Evolutionary conservation across 805 yeast species (phyloP), one percentile per base, ranked within the genome.

Genomic region (Saturnispora gosingensis): DNA sequence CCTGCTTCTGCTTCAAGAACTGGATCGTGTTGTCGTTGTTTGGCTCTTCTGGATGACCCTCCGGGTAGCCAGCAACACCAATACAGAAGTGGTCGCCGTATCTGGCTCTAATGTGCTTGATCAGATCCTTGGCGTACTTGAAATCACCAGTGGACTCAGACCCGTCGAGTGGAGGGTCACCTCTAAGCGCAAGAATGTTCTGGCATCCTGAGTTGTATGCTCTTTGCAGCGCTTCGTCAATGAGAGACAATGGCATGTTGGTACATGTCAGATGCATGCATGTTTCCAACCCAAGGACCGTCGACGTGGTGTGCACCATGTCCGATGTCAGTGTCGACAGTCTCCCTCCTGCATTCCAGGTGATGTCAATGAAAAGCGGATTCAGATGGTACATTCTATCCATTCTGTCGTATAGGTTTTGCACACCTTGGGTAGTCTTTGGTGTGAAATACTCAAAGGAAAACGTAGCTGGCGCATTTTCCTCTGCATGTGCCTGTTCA

Each of bases 321-420:
- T 93, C 98, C 35, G 89, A 85, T 24, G 99, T 89, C 56, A 89
- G 71, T 43, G 81, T 80, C 5, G 95, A 82, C 47, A 85, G 69
- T 46, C 95, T 76, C 5, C 98, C 98, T 40, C 99, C 99, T 3
- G 99, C 99, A 63, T 91, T 91, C 99, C 99, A 93, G 1, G 99
- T 93, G 56, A 93, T 86, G 65, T 93, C 99, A 53, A 93, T 82
- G 67, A 93, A 93, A 57, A 86, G 81, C 2, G 99, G 99, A 56
- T 82, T 83, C 60, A 88, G 74, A 57, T 86, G 88, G 67, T 87
- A 88, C 99, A 93, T 93, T 67, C 97, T 80, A 64, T 93, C 98
- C 90, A 93, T 91, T 65, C 99, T 77, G 67, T 93, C 98, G 71
- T 90, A 91, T 53, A 93, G 74, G 66, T 93, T 93, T 66, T 89